These are phyloP conservation scores for Neoscytalidium dimidiatum DNA, from an alignment of 2,329 filamentous ascomycete genomes.

Conservation along the genomic window DNA sequence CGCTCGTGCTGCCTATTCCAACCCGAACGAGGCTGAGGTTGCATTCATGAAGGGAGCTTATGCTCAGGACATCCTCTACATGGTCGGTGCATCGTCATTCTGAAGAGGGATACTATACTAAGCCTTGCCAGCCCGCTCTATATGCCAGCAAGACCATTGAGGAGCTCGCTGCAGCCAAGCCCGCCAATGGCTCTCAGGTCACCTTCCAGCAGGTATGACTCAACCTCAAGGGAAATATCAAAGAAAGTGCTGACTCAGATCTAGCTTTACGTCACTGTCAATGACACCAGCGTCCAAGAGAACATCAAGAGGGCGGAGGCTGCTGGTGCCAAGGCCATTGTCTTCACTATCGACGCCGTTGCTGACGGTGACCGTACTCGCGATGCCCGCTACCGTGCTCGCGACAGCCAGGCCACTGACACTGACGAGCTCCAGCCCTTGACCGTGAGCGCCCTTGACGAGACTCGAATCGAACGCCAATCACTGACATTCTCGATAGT, in stretches of 20 bases:
- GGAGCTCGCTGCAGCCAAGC: conserved; percentile 34
- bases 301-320: conserved; percentile 35
- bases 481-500: conserved; percentile 12
- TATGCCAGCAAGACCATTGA: conserved; percentile 24
- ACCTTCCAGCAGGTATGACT: conserved; percentile 8
- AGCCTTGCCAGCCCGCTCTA: conserved; percentile 29
- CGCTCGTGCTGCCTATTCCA: conserved; percentile 42
- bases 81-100: conserved; percentile 26
- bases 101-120: background rate
- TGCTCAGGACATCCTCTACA: conserved; percentile 54
- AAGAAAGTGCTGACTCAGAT: conserved; percentile 32
- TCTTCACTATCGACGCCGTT: conserved; percentile 44
- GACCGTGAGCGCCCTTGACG: background rate
- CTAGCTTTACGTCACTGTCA: conserved; percentile 41
- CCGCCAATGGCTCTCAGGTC: conserved; percentile 5
- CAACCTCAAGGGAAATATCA: background rate
- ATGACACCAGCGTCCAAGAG: conserved; percentile 32
- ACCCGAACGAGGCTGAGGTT: conserved; percentile 48
- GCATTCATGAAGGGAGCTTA: conserved; percentile 54
- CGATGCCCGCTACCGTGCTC: conserved; percentile 34
- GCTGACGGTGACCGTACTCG: conserved; percentile 41
- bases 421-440: conserved; percentile 30
- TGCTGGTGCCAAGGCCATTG: conserved; percentile 42
- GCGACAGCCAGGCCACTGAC: conserved; percentile 33
- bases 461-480: background rate